These are phyloP conservation scores for Tagetes erecta DNA, from an alignment of 129 eudicot species.

Conservation along the genomic window DNA sequence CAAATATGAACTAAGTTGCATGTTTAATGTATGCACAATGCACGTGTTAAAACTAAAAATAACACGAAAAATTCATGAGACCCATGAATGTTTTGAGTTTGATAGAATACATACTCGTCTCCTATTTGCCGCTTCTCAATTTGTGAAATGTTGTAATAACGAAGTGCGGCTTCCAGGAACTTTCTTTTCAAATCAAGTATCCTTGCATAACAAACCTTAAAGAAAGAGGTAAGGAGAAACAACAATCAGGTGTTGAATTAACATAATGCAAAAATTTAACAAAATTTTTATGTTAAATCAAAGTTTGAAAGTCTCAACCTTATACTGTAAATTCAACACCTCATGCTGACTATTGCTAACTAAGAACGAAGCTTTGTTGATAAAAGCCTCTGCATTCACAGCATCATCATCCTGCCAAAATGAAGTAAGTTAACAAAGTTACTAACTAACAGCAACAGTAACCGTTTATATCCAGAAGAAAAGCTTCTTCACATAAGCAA, in stretches of 20 bases:
- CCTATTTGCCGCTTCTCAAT: conserved; percentile 89
- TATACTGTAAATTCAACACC: conserved; percentile 88
- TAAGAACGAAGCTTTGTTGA: conserved; percentile 91
- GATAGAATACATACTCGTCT: conserved; percentile 72
- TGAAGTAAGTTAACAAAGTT: neutral
- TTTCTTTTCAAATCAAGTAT: conserved; percentile 92
- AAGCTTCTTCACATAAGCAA: conserved; percentile 5
- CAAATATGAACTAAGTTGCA: neutral
- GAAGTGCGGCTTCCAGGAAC: conserved; percentile 97
- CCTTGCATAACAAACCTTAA: conserved; percentile 93
- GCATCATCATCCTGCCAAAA: conserved; percentile 94
- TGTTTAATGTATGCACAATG: neutral
- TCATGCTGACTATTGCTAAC: conserved; percentile 94
- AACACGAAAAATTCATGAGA: neutral
- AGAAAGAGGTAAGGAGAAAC: neutral
- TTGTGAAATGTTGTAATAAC: conserved; percentile 92
- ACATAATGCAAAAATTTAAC: neutral
- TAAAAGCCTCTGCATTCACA: conserved; percentile 94
- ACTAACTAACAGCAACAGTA: no score
- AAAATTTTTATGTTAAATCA: neutral
- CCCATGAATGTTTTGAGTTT: neutral
- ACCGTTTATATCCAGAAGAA: neutral
- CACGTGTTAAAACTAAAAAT: neutral
- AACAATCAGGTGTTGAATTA: neutral
- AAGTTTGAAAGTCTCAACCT: conserved; percentile 49